A percentile compares a stretch with the other conserved stretches of the same genome.
Evolutionary conservation across 2,329 filamentous ascomycete genomes (phyloP).

Genomic region (Myriosclerotinia curreyana): DNA sequence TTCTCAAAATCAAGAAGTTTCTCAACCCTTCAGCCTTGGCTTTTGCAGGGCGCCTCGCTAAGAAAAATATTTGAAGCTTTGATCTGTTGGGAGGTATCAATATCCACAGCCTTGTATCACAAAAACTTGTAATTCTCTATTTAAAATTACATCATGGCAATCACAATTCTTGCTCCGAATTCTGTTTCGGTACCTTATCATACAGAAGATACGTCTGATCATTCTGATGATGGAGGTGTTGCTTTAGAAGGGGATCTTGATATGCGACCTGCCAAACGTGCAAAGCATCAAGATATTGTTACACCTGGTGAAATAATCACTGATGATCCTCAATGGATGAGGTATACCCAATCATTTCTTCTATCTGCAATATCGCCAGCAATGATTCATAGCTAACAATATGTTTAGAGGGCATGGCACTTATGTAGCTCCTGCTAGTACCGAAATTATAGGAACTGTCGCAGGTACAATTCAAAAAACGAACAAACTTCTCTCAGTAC

Average conservation of each 20-base stretch:
- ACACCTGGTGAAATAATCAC: slow-evolving; percentile 89
- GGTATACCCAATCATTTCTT: slow-evolving; percentile 45
- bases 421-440: slow-evolving; percentile 61
- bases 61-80: slow-evolving; percentile 6
- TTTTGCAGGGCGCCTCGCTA: slow-evolving; percentile 5
- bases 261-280: slow-evolving; percentile 46
- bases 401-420: slow-evolving; percentile 83
- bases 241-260: slow-evolving; percentile 40
- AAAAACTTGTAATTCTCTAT: slow-evolving; percentile 1
- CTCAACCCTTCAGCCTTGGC: slow-evolving; percentile 18
- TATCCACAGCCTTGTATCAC: slow-evolving; percentile 20
- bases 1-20: slow-evolving; percentile 9
- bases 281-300: slow-evolving; percentile 57
- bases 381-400: slow-evolving; percentile 26
- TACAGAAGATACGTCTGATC: slow-evolving; percentile 24
- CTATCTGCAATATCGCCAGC: background rate
- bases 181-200: slow-evolving; percentile 30
- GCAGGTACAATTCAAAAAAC: slow-evolving; percentile 88
- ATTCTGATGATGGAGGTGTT: slow-evolving; percentile 38
- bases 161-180: slow-evolving; percentile 39
- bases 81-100: background rate
- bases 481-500: slow-evolving; percentile 93
- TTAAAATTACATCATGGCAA: slow-evolving; percentile 38
- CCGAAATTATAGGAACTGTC: slow-evolving; percentile 81
- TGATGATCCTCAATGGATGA: slow-evolving; percentile 95